Evolutionary conservation across 306 rosid genomes (phyloP).

Genomic region (Castanopsis chinensis): DNA sequence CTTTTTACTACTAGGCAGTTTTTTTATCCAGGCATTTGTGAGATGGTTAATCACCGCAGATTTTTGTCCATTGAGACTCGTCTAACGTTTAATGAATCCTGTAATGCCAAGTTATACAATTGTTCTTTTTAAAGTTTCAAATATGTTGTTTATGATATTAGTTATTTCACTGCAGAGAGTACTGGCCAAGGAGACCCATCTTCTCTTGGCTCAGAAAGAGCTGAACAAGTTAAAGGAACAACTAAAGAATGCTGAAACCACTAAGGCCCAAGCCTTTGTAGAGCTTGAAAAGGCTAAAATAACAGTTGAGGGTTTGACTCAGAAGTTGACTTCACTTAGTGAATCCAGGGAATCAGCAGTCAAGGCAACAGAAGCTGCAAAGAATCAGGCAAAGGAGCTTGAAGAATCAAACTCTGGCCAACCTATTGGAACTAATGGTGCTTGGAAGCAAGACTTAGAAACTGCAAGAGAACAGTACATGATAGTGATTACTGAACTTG

Average conservation of each 20-base stretch:
- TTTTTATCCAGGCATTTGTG: not conserved
- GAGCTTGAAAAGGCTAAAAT: slow-evolving; percentile 77
- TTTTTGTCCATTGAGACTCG: not conserved
- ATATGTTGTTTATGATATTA: slow-evolving; percentile 17
- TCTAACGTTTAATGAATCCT: not conserved
- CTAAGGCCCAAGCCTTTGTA: slow-evolving; percentile 71
- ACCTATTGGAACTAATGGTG: slow-evolving; percentile 39
- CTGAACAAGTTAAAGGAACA: slow-evolving; percentile 82
- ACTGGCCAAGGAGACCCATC: slow-evolving; percentile 80
- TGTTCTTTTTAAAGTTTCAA: not conserved
- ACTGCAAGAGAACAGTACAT: slow-evolving; percentile 54
- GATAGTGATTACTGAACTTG: slow-evolving; percentile 66
- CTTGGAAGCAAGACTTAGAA: slow-evolving; percentile 81
- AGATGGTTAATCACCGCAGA: not conserved
- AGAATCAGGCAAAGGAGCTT: slow-evolving; percentile 56
- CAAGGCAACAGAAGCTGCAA: slow-evolving; percentile 65
- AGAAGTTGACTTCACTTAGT: slow-evolving; percentile 51
- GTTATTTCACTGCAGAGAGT: slow-evolving; percentile 62
- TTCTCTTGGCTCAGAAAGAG: slow-evolving; percentile 75
- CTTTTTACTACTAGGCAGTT: not conserved
- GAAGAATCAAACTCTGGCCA: slow-evolving; percentile 49
- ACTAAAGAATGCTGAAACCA: slow-evolving; percentile 77
- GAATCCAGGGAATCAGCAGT: slow-evolving; percentile 69
- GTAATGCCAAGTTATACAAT: not conserved
- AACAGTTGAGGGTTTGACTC: slow-evolving; percentile 58